phyloP scores from a whole-genome alignment of 768 basidiomycete species.

The Mycena maculata region DNA sequence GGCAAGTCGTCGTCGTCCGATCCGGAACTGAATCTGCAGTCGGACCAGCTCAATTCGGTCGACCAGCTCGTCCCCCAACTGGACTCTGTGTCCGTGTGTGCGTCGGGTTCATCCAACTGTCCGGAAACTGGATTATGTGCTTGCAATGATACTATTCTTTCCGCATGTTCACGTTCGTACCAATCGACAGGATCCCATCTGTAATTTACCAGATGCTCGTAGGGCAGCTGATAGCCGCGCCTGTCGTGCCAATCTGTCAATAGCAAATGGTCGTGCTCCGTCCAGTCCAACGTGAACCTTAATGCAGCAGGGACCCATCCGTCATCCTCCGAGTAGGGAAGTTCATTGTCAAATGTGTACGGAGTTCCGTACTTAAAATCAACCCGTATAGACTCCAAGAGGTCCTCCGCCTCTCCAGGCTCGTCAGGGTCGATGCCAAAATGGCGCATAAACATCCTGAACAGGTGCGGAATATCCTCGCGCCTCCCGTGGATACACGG shows the following conservation, averaged over 20 bases:
- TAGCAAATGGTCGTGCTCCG: too few species aligned
- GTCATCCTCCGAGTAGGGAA: not conserved
- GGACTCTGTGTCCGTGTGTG: not conserved
- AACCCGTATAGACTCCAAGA: not conserved
- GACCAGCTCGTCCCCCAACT: not conserved
- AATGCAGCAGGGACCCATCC: not conserved
- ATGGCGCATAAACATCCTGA: not conserved
- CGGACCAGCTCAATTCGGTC: not conserved
- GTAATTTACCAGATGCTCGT: too few species aligned
- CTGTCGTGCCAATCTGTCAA: too few species aligned
- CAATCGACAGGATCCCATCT: too few species aligned
- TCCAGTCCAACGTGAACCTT: not conserved
- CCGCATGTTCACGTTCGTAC: too few species aligned
- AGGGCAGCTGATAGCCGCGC: too few species aligned
- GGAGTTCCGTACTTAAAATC: not conserved
- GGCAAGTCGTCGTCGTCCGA: too few species aligned
- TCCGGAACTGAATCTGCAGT: not conserved
- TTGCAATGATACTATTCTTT: too few species aligned
- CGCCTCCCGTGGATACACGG: not conserved
- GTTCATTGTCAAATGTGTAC: not conserved
- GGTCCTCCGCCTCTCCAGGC: not conserved
- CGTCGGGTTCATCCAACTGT: not conserved
- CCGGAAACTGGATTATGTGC: too few species aligned
- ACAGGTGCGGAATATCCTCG: not conserved
- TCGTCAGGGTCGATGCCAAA: not conserved